Evolutionary conservation across 2,329 filamentous ascomycete species (phyloP), one percentile per base, ranked within the genome.

Genomic region (Didymella pinodella): DNA sequence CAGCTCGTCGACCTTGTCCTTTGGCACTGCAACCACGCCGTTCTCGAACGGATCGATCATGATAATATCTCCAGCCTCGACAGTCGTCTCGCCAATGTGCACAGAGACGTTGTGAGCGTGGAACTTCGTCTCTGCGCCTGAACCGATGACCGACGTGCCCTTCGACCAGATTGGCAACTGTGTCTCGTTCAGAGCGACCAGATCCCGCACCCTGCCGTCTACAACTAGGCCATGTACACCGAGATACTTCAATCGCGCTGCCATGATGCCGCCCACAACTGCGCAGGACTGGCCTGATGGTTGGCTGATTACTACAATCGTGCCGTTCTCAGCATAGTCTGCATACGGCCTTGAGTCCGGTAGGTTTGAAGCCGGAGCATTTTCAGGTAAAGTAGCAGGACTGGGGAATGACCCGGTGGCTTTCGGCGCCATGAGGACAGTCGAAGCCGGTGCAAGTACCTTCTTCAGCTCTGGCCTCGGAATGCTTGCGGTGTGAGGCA

Each of bases 231-330:
- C 89, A 64, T 81, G 80, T 18, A 85, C 85, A 14, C 85, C 84
- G 11, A 88, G 80, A 14, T 83, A 73, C 67, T 87, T 86, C 84
- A 92, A 90, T 20, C 90, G 82, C 29, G 85, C 79, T 5, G 88
- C 90, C 84, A 92, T 90, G 64, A 93, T 91, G 18, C 90, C 90
- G n/a, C 90, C 90, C 6, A 91, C 83, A 7, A 91, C 83, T 6
- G 90, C 90, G 75, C 90, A 91, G 50, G 82, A 83, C 72, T 92
- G 89, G 0, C 81, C 82, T 0, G 79, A 69, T 0, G 89, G 88
- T 68, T 92, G 89, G 61, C 86, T 84, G 58, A 92, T 82, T 4
- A 93, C 78, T 4, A 88, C 85, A 52, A 92, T 82, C 1, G 86
- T 89, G 7, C 82, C 84, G 0, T 83, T 78, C 26, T 84, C 76